phyloP scores from a whole-genome alignment of 345 rosid species.

The Lepidium sativum region DNA sequence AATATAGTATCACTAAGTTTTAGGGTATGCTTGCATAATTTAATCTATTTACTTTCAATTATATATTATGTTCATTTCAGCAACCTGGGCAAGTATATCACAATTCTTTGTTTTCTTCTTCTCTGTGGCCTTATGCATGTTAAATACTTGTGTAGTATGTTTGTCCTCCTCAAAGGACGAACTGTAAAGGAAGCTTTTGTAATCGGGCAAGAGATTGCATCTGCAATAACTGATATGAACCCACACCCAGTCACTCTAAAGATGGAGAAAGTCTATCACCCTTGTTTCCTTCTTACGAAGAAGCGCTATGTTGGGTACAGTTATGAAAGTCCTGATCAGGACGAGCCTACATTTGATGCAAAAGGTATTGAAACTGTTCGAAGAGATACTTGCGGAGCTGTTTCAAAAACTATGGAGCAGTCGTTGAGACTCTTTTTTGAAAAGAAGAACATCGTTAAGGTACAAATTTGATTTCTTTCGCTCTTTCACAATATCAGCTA shows the following conservation, averaged over 20 bases:
- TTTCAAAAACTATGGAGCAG: slow-evolving; percentile 84
- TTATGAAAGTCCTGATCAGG: slow-evolving; percentile 72
- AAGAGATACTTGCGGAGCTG: slow-evolving; percentile 84
- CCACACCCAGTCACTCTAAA: slow-evolving; percentile 87
- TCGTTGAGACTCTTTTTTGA: slow-evolving; percentile 76
- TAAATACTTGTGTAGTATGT: slow-evolving; percentile 61
- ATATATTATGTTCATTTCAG: background rate
- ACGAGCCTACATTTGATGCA: slow-evolving; percentile 76
- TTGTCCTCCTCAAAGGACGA: slow-evolving; percentile 82
- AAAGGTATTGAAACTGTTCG: slow-evolving; percentile 98
- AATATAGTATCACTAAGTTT: background rate
- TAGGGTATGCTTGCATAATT: background rate
- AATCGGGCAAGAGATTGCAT: slow-evolving; percentile 77
- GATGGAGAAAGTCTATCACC: slow-evolving; percentile 95
- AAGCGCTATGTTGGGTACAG: slow-evolving; percentile 96
- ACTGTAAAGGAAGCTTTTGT: slow-evolving; percentile 57
- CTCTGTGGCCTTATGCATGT: slow-evolving; percentile 14
- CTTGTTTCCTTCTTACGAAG: slow-evolving; percentile 92
- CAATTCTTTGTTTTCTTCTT: background rate
- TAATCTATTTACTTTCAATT: background rate
- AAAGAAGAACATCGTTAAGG: slow-evolving; percentile 56
- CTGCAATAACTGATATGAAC: slow-evolving; percentile 79
- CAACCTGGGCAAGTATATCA: background rate
- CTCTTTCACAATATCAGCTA: slow-evolving; percentile 1
- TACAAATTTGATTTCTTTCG: slow-evolving; percentile 9